Evolutionary conservation across 2,329 filamentous ascomycete species (phyloP).

Genomic region (Diaporthe helianthi): DNA sequence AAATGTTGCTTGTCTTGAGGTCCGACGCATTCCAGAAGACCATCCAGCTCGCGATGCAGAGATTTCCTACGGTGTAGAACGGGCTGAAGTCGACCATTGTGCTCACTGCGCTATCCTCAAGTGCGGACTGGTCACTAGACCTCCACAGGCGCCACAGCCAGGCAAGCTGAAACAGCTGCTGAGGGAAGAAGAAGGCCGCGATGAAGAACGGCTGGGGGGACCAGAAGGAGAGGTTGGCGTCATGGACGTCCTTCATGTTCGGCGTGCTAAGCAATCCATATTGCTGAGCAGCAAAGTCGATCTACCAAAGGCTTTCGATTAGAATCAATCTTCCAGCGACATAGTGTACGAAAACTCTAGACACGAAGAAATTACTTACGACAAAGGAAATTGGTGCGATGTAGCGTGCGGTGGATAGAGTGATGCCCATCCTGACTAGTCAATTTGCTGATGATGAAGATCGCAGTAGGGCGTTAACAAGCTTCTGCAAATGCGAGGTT

Average conservation of each 20-base stretch:
- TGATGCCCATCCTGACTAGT: constrained; percentile 54
- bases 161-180: constrained; percentile 63
- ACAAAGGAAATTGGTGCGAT: constrained; percentile 61
- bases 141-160: constrained; percentile 65
- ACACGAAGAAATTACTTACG: neutral
- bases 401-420: constrained; percentile 59
- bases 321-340: no score
- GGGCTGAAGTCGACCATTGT: constrained; percentile 62
- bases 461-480: no score
- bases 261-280: constrained; percentile 64
- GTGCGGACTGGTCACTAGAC: constrained; percentile 48
- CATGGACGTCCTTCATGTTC: constrained; percentile 66
- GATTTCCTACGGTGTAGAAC: constrained; percentile 62
- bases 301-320: constrained; percentile 32
- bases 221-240: constrained; percentile 65
- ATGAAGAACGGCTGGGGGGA: constrained; percentile 66
- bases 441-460: no score
- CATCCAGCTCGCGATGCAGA: constrained; percentile 69
- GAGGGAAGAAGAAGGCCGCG: constrained; percentile 66
- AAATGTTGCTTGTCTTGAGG: constrained; percentile 59
- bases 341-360: neutral
- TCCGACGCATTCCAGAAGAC: constrained; percentile 65
- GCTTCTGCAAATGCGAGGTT: neutral
- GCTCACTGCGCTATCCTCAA: constrained; percentile 49
- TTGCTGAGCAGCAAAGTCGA: constrained; percentile 65